phyloP scores from a whole-genome alignment of 2,329 filamentous ascomycete species.

The Botrytis elliptica region DNA sequence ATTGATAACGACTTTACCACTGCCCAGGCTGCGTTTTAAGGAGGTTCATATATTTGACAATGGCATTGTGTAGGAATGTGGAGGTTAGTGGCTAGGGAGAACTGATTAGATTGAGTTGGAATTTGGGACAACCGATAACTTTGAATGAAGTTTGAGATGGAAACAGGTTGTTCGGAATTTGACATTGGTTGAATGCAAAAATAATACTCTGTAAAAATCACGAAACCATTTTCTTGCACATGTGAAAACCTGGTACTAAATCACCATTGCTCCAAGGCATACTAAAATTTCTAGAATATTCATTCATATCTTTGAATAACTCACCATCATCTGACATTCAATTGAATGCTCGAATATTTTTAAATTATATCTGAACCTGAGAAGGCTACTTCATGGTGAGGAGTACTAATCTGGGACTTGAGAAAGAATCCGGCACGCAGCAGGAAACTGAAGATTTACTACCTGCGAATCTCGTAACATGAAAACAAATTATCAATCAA shows the following conservation, averaged over 20 bases:
- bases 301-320: background rate
- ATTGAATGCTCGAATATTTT: background rate
- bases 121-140: background rate
- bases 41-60: background rate
- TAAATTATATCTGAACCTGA: background rate
- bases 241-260: background rate
- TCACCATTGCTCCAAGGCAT: too few relatives aligned
- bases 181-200: background rate
- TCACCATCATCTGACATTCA: background rate
- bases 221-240: background rate
- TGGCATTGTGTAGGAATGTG: background rate
- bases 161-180: background rate
- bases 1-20: background rate
- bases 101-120: background rate
- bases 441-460: background rate
- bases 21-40: background rate
- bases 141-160: background rate
- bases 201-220: background rate
- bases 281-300: background rate
- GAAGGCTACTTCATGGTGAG: background rate
- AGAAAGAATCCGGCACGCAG: background rate
- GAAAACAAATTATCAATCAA: background rate
- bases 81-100: background rate
- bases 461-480: background rate
- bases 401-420: background rate